phyloP scores from a whole-genome alignment of 2,329 filamentous ascomycete genomes.

The Lojkania enalia region DNA sequence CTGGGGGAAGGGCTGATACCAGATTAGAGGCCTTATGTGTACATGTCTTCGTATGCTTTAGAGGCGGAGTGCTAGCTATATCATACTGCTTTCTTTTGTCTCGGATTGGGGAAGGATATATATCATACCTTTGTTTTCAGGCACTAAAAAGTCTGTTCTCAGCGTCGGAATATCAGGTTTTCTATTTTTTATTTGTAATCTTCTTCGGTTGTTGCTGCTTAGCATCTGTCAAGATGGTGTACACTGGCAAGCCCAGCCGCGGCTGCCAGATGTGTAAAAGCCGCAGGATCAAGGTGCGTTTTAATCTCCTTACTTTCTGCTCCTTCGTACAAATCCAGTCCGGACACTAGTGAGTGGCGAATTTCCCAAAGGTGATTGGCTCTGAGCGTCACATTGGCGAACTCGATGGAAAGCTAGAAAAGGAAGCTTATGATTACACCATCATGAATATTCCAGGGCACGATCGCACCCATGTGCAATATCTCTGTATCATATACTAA shows the following conservation, averaged over 20 bases:
- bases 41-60: not conserved
- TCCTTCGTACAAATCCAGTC: too few relatives aligned
- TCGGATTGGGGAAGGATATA: too few relatives aligned
- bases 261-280: slow-evolving; percentile 77
- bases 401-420: too few relatives aligned
- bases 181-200: not conserved
- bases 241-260: slow-evolving; percentile 47
- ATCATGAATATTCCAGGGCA: too few relatives aligned
- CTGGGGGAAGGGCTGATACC: too few relatives aligned
- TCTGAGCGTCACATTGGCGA: too few relatives aligned
- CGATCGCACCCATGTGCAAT: too few relatives aligned
- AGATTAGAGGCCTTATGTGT: too few relatives aligned
- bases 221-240: slow-evolving; percentile 38
- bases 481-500: slow-evolving; percentile 11
- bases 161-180: not conserved
- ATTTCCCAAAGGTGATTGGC: too few relatives aligned
- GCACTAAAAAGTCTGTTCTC: not conserved
- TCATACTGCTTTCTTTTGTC: not conserved
- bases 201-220: not conserved
- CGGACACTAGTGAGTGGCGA: too few relatives aligned
- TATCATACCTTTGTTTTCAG: not conserved
- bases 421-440: too few relatives aligned
- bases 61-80: not conserved
- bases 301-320: slow-evolving; percentile 1
- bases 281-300: slow-evolving; percentile 70